Percentiles rank a stretch among this genome's conserved stretches.
These are phyloP conservation scores for Colletotrichum coccodes DNA, from an alignment of 2,329 filamentous ascomycete genomes.

Conservation along the genomic window DNA sequence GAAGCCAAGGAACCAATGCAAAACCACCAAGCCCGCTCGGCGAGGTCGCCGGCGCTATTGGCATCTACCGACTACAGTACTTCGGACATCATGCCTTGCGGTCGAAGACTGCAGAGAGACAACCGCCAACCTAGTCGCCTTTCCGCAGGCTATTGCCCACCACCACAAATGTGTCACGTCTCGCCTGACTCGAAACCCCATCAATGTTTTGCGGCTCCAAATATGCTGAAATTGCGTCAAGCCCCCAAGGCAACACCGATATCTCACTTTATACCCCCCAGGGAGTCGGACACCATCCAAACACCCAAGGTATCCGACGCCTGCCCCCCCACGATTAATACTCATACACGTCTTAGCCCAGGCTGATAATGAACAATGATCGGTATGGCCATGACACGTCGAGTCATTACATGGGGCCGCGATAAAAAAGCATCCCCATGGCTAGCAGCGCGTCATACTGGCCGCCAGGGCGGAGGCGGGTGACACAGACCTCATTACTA, in stretches of 20 bases:
- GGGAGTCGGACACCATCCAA: neutral
- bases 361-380: neutral
- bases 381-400: neutral
- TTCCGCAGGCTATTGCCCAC: neutral
- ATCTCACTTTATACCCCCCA: neutral
- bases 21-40: constrained; percentile 4
- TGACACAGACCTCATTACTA: constrained; percentile 11
- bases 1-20: constrained; percentile 11
- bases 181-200: constrained; percentile 19
- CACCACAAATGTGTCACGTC: neutral
- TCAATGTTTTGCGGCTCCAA: constrained; percentile 5
- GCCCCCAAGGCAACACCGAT: neutral
- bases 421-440: neutral
- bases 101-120: neutral
- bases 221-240: constrained; percentile 1
- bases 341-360: neutral
- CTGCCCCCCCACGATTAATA: neutral
- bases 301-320: neutral
- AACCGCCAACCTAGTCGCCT: neutral
- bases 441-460: neutral
- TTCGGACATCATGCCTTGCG: neutral
- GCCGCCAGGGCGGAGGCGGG: neutral
- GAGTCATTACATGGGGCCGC: neutral
- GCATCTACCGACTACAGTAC: neutral
- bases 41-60: constrained; percentile 7